phyloP scores from a whole-genome alignment of 164 flowering plant species.

The Stephania yunnanensis region DNA sequence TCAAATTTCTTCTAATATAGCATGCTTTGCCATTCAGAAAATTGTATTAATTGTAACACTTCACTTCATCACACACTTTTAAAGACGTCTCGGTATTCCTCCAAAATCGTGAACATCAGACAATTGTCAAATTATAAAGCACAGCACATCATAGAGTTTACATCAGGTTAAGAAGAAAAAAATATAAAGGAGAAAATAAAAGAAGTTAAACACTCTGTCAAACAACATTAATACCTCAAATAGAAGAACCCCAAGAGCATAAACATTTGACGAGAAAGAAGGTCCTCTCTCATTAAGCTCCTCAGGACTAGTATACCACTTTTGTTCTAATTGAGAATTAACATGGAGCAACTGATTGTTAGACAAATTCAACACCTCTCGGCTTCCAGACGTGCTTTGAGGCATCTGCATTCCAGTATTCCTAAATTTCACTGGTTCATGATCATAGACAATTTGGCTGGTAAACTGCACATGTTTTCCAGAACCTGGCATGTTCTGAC shows the following conservation, averaged over 20 bases:
- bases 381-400: slow-evolving; percentile 18
- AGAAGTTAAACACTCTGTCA: not conserved
- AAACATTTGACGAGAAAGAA: slow-evolving; percentile 62
- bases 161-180: not conserved
- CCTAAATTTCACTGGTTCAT: slow-evolving; percentile 16
- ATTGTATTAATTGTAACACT: not conserved
- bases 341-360: slow-evolving; percentile 22
- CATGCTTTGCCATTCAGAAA: not conserved
- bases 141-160: not conserved
- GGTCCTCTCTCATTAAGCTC: slow-evolving; percentile 34
- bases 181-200: not conserved
- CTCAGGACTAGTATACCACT: slow-evolving; percentile 88
- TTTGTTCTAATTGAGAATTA: slow-evolving; percentile 48
- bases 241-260: slow-evolving; percentile 82
- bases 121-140: not conserved
- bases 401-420: slow-evolving; percentile 16
- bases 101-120: not conserved
- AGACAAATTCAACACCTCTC: slow-evolving; percentile 13
- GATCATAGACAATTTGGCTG: slow-evolving; percentile 23
- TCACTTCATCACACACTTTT: not conserved
- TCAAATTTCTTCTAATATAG: not conserved
- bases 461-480: slow-evolving; percentile 32
- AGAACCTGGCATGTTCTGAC: slow-evolving; percentile 20
- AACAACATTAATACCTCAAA: slow-evolving; percentile 65
- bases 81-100: not conserved